phyloP scores from a whole-genome alignment of 345 rosid genomes.

The Sonneratia alba region DNA sequence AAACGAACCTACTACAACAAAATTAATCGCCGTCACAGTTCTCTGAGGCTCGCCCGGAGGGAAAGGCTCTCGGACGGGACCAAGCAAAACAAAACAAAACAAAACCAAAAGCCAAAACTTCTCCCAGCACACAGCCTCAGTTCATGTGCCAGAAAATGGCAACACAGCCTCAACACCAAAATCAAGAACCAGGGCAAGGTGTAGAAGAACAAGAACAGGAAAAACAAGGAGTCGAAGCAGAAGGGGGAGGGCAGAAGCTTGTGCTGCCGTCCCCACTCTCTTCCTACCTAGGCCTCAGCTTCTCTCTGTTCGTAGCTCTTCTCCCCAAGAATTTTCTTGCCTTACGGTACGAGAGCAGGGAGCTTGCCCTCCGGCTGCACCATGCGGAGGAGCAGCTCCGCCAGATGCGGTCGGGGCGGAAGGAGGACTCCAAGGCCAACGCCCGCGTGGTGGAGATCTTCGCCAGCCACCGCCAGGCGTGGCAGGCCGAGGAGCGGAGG shows the following conservation, averaged over 20 bases:
- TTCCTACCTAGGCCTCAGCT: constrained; percentile 63
- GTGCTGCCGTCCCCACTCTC: constrained; percentile 10
- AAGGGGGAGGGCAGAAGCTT: not conserved
- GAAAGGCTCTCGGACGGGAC: not conserved
- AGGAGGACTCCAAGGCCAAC: constrained; percentile 92
- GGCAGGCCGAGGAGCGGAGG: constrained; percentile 86
- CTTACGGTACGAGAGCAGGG: constrained; percentile 37
- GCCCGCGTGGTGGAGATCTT: constrained; percentile 95
- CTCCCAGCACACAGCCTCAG: not conserved
- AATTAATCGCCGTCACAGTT: not conserved
- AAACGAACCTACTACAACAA: no score
- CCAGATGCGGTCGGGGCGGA: constrained; percentile 75
- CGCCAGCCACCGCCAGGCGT: constrained; percentile 73
- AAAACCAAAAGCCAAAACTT: not conserved
- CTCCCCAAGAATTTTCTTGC: constrained; percentile 44
- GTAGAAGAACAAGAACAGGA: not conserved
- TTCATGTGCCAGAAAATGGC: constrained; percentile 7
- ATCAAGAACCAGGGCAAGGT: not conserved
- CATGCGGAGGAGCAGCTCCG: constrained; percentile 78
- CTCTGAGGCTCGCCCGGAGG: not conserved
- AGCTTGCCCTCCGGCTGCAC: constrained; percentile 35
- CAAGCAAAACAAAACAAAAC: not conserved
- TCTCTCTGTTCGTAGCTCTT: constrained; percentile 60
- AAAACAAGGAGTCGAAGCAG: not conserved
- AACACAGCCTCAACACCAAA: not conserved